Conservation (phyloP, 192 early-diverging fungal species). For the Backusella morwellensis region DNA sequence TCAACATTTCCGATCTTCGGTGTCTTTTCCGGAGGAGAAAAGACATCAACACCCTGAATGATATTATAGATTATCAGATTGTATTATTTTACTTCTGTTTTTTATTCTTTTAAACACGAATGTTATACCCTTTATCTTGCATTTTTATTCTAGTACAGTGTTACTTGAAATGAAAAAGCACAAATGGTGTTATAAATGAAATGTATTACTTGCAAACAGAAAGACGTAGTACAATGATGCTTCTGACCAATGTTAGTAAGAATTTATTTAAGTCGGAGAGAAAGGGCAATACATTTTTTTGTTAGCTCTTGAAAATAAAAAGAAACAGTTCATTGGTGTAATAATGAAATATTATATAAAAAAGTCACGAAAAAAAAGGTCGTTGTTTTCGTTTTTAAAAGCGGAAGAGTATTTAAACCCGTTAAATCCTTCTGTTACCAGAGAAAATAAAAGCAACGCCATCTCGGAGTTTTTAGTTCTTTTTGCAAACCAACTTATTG, state of each 20-base stretch:
- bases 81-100: background rate
- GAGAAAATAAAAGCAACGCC: background rate
- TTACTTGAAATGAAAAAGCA: background rate
- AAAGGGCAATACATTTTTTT: background rate
- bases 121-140: background rate
- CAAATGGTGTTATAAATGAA: background rate
- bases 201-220: background rate
- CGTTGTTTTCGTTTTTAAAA: background rate
- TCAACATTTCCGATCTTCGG: slow-evolving; percentile 2
- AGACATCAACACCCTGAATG: background rate
- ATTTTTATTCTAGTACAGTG: background rate
- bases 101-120: background rate
- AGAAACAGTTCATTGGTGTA: background rate
- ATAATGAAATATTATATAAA: background rate
- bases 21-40: background rate
- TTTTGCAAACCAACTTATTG: background rate
- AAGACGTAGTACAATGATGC: background rate
- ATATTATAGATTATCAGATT: background rate
- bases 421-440: background rate
- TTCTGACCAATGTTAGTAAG: background rate
- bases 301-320: background rate
- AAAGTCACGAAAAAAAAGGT: background rate
- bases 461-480: background rate
- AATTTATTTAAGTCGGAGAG: background rate
- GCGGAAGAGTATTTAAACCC: background rate